Base-by-base conservation (phyloP, 2,329 filamentous ascomycete species). In the Trichoderma oligosporum region DNA sequence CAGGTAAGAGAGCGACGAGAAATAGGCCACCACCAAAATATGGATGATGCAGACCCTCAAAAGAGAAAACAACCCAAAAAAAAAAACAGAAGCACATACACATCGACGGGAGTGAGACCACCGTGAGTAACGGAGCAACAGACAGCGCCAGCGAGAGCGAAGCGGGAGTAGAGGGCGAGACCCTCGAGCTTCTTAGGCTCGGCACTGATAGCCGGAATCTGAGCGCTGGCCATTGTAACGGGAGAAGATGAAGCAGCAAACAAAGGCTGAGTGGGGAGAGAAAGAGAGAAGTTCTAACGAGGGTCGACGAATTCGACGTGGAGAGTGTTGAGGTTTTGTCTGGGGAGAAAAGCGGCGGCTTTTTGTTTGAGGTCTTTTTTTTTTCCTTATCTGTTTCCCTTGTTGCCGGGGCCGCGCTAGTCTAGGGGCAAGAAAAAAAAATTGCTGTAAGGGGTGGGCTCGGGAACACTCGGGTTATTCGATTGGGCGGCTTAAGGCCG, bases 101-200 rank as follows among this genome's bases (percentile, higher is more conserved):
- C 94, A 89, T 99, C 94, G 77, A 99, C 91, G 73, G 94, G 94
- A 67, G 94, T 99, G 70, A 97, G 86, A 72, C 83, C 88, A 77
- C 93, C 94, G 85, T 99, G 94, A 73, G 94, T 99, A 79, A 97
- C 81, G 69, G 92, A 94, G 79, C 94, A 99, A 87, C 94, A 97
- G 82, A 97, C 81, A 69, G 94, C 94, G 79, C 94, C 94, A 70
- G 94, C 92, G 70, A 99, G 88, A 78, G 94, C 93, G 81, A 97
- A 97, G 78, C 91, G 86, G 70, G 90, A 89, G 87, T 97, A 97
- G 69, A 99, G 89, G 60, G 75, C 79, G 66, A 91, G 4, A 65
- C 78, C 79, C 63, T 71, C 72, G 61, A 75, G 73, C 73, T 77
- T 73, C 62, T 69, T 62, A 58, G 74, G 72, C 62, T 74, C 71